These are phyloP conservation scores for Cutaneotrichosporon sp. DNA, from an alignment of 1,284 basidiomycete species.

Conservation along the genomic window DNA sequence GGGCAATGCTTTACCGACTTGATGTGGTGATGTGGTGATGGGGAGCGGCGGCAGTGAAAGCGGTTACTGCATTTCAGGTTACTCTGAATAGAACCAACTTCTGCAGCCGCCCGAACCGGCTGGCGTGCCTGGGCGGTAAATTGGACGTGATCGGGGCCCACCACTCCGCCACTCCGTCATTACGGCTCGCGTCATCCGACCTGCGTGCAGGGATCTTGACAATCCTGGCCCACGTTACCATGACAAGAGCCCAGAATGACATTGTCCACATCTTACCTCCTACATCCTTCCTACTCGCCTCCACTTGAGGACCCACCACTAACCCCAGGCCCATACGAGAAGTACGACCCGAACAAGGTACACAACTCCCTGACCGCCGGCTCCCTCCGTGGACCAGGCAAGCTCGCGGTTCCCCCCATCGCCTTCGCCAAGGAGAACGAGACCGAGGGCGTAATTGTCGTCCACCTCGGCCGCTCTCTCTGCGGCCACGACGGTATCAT, in stretches of 20 bases:
- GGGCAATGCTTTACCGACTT: background rate
- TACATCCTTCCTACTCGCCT: background rate
- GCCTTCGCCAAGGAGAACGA: conserved; percentile 74
- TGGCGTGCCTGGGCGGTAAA: no score
- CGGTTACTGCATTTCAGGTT: no score
- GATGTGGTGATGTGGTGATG: background rate
- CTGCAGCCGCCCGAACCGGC: no score
- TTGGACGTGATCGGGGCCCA: no score
- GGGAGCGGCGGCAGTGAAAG: no score
- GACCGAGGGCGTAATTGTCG: conserved; percentile 64
- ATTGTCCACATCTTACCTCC: background rate
- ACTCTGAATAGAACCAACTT: no score
- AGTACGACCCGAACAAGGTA: conserved; percentile 64
- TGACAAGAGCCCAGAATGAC: no score
- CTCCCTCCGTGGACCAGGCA: conserved; percentile 77
- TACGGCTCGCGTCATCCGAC: no score
- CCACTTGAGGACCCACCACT: background rate
- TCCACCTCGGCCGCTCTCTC: conserved; percentile 80
- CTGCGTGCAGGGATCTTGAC: no score
- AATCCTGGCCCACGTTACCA: no score
- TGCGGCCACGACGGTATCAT: conserved; percentile 91
- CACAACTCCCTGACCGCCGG: conserved; percentile 79
- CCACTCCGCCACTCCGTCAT: no score
- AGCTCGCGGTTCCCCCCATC: conserved; percentile 72
- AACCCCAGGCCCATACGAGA: conserved; percentile 67